These are phyloP conservation scores for Delonix regia DNA, from an alignment of 306 rosid species.

Conservation along the genomic window DNA sequence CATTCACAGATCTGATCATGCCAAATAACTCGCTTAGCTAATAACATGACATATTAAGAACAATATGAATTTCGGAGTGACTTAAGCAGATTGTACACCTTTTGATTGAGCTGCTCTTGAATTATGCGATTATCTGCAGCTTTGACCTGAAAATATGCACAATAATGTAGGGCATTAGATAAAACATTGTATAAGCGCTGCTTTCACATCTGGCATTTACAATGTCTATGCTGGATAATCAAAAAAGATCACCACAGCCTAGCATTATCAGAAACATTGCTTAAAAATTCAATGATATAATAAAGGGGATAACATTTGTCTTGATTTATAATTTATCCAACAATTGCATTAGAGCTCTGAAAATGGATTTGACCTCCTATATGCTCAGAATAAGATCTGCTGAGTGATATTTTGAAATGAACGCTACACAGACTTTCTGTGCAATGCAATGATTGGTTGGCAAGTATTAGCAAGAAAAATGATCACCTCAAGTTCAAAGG, in stretches of 20 bases:
- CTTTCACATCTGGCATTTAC: conserved; percentile 28
- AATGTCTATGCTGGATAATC: conserved; percentile 24
- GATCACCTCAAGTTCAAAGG: conserved; percentile 96
- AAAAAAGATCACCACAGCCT: conserved; percentile 19
- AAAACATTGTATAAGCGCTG: conserved; percentile 15
- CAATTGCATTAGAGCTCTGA: conserved; percentile 8
- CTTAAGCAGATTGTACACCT: conserved; percentile 51
- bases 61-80: conserved; percentile 5
- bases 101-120: conserved; percentile 91
- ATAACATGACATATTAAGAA: conserved; percentile 14
- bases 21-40: conserved; percentile 36
- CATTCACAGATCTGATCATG: conserved; percentile 71
- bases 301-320: conserved; percentile 28
- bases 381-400: conserved; percentile 26
- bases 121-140: conserved; percentile 90
- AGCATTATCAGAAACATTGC: conserved; percentile 32
- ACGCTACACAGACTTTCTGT: conserved; percentile 28
- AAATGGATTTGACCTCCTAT: conserved; percentile 10
- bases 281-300: conserved; percentile 20
- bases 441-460: conserved; percentile 25
- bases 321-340: conserved; percentile 20
- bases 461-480: conserved; percentile 33
- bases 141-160: conserved; percentile 70
- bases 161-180: conserved; percentile 34
- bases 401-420: conserved; percentile 23